A percentile compares a stretch with the other conserved stretches of the same genome.
Evolutionary conservation across 306 rosid genomes (phyloP).

Genomic region (Trichosanthes truncata): DNA sequence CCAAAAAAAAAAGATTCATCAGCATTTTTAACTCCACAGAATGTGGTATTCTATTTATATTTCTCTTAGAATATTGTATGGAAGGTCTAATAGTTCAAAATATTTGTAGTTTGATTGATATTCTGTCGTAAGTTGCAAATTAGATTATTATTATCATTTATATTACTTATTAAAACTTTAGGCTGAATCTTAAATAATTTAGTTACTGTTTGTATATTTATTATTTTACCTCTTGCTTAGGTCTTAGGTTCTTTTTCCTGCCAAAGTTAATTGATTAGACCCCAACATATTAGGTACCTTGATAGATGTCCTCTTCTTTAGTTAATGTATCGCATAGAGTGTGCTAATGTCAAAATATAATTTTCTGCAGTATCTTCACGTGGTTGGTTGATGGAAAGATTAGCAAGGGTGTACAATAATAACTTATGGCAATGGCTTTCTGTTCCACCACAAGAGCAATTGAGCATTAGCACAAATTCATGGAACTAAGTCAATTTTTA

Average conservation of each 20-base stretch:
- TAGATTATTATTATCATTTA: background rate
- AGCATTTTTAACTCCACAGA: background rate
- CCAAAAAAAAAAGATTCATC: background rate
- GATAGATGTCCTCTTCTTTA: constrained; percentile 10
- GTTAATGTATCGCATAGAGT: constrained; percentile 20
- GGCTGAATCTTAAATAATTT: background rate
- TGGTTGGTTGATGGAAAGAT: constrained; percentile 40
- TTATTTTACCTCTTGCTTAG: background rate
- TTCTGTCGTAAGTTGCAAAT: background rate
- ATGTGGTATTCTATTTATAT: background rate
- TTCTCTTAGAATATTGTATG: constrained; percentile 10
- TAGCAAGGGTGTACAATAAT: constrained; percentile 26
- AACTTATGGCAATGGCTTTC: constrained; percentile 28
- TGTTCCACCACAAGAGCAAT: constrained; percentile 28
- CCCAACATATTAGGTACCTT: constrained; percentile 7
- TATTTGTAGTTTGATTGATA: background rate
- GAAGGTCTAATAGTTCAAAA: background rate
- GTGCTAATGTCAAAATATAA: constrained; percentile 37
- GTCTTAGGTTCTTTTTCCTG: background rate
- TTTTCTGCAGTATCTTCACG: constrained; percentile 44
- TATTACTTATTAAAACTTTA: background rate
- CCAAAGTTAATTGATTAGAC: constrained; percentile 5
- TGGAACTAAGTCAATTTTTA: constrained; percentile 17
- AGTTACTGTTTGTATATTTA: background rate
- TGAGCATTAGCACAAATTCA: constrained; percentile 22